Base-by-base conservation (phyloP, 169 alveolate species). In the Babesia caballi region DNA sequence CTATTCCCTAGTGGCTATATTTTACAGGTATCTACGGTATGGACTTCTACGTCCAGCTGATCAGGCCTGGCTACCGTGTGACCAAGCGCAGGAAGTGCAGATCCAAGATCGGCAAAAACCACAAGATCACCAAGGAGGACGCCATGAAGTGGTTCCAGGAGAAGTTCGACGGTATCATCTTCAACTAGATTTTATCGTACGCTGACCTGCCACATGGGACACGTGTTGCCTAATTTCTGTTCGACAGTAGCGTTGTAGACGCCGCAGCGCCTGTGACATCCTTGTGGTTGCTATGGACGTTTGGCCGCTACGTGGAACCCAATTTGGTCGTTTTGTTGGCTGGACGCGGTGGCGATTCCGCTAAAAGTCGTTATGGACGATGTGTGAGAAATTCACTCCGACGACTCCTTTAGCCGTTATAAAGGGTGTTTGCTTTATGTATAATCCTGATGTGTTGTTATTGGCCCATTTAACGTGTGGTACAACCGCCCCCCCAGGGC, bases 11-110 rank as follows among this genome's bases (percentile, higher is more conserved):
- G 1, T 23, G 7, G 14, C 11, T 4, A 27, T 14, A 17, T 11
- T 3, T 44, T 32, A 65, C 92, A 83, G 98, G 99, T 82, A 98
- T 98, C 69, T 98, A 96, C 92, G 99, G 99, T 58, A 95, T 97
- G 99, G 99, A 98, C 88, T 98, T 98, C 96, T 97, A 95, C 91
- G 98, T 97, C 58, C 99, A 97, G 82, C 89, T 98, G 75, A 86
- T 95, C 57, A 96, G 99, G 82, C 98, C 99, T 19, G 99, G 99
- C 47, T 91, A 91, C 91, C 96, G 99, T 72, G 99, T 97, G 27
- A 83, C 95, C 57, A 67, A 89, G 82, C 95, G 99, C 88, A 96
- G 96, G 91, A 85, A 93, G 83, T 92, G 94, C 85, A 74, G 92
- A 58, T 85, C 96, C 38, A 91, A 90, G 84, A 91, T 98, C 71